Conservation (phyloP, 2,329 filamentous ascomycete genomes). For the Aspergillus sp. region DNA sequence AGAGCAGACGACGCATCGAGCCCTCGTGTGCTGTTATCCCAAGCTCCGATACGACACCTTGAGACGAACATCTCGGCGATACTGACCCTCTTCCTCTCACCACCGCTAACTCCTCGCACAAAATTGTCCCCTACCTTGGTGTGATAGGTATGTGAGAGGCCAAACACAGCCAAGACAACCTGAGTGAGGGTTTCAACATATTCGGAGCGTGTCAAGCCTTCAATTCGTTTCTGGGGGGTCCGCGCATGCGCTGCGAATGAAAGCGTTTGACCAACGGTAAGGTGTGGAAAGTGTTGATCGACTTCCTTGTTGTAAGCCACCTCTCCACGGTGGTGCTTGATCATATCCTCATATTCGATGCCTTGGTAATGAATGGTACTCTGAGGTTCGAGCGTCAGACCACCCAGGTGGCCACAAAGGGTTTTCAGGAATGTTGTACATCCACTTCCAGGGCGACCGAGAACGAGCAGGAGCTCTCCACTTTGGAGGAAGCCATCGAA, state of each 20-base stretch:
- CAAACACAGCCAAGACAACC: constrained; percentile 14
- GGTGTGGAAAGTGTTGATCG: constrained; percentile 73
- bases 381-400: constrained; percentile 8
- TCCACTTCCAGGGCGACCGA: constrained; percentile 42
- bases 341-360: constrained; percentile 31
- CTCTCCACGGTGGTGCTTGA: constrained; percentile 55
- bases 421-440: constrained; percentile 85
- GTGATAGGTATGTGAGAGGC: constrained; percentile 13
- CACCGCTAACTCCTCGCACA: constrained; percentile 19
- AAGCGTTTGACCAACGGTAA: constrained; percentile 73
- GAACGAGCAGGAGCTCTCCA: constrained; percentile 47
- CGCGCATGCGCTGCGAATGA: constrained; percentile 68
- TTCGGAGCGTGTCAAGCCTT: constrained; percentile 8
- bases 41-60: constrained; percentile 20
- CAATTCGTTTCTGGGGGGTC: constrained; percentile 3
- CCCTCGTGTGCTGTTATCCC: constrained; percentile 46
- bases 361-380: constrained; percentile 69
- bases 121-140: constrained; percentile 19
- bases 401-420: constrained; percentile 65
- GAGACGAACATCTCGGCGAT: constrained; percentile 25
- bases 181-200: constrained; percentile 7
- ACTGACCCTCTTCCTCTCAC: constrained; percentile 56
- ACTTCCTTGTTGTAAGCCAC: constrained; percentile 79
- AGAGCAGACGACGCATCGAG: constrained; percentile 53
- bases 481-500: constrained; percentile 54